These are phyloP conservation scores for Candida ovalis DNA, from an alignment of 805 yeast species.

Conservation along the genomic window DNA sequence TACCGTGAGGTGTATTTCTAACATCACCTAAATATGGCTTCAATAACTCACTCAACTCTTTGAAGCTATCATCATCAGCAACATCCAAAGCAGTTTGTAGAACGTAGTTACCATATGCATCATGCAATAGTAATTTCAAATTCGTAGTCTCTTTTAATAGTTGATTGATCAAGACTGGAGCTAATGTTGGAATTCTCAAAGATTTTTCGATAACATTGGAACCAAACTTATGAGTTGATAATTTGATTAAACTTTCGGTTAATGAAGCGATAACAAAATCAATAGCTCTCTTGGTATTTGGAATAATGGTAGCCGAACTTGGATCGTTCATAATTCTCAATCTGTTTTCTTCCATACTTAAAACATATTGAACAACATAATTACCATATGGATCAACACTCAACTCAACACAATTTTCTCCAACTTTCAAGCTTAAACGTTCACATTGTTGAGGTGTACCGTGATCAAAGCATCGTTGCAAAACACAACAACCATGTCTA, in stretches of 20 bases:
- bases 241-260: conserved; percentile 27
- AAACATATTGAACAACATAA: conserved; percentile 92
- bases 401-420: conserved; percentile 61
- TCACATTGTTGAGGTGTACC: conserved; percentile 70
- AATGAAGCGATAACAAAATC: conserved; percentile 29
- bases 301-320: conserved; percentile 19
- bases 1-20: conserved; percentile 92
- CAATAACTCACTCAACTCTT: conserved; percentile 51
- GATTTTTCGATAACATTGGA: conserved; percentile 58
- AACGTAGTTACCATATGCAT: conserved; percentile 58
- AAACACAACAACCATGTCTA: conserved; percentile 95
- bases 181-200: conserved; percentile 43
- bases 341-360: conserved; percentile 38
- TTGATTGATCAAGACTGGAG: conserved; percentile 41
- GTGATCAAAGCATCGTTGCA: conserved; percentile 91
- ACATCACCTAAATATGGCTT: conserved; percentile 76
- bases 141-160: conserved; percentile 34
- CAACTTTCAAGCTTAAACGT: conserved; percentile 63
- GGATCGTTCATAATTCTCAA: conserved; percentile 28
- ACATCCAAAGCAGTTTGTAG: conserved; percentile 58
- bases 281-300: conserved; percentile 30
- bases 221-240: conserved; percentile 60
- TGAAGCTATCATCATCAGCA: conserved; percentile 48
- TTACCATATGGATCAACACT: conserved; percentile 95
- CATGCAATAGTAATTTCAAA: conserved; percentile 46